phyloP scores from a whole-genome alignment of 345 rosid species.

The Brassica cretica region DNA sequence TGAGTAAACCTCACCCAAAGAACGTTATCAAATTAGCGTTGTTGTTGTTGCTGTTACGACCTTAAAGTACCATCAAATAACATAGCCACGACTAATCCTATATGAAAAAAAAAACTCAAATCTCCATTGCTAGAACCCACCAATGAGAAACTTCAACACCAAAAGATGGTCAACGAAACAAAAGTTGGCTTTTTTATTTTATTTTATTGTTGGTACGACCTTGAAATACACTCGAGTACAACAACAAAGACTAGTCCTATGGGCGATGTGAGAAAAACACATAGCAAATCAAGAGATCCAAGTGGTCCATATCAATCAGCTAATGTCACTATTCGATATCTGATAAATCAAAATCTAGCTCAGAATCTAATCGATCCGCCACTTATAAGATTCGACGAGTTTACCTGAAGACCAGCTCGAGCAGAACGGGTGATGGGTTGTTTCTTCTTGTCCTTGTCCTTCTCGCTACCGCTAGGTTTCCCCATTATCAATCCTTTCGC shows the following conservation, averaged over 20 bases:
- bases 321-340: neutral
- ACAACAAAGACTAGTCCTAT: no score
- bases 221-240: no score
- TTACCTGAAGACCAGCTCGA: slow-evolving; percentile 81
- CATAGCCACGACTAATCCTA: neutral
- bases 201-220: no score
- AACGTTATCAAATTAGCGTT: neutral
- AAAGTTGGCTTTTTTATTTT: no score
- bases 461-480: slow-evolving; percentile 57
- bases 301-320: no score
- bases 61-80: neutral
- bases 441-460: slow-evolving; percentile 77
- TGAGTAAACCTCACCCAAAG: no score
- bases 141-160: neutral
- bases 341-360: neutral
- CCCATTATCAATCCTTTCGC: slow-evolving; percentile 77
- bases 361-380: slow-evolving; percentile 21
- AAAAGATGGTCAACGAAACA: no score
- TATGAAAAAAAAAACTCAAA: neutral
- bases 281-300: no score
- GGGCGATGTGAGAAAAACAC: no score
- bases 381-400: neutral
- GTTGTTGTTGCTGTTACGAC: neutral
- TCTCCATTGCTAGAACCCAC: neutral
- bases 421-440: slow-evolving; percentile 72